These are phyloP conservation scores for Pisolithus tinctorius DNA, from an alignment of 768 basidiomycete genomes.

Conservation along the genomic window DNA sequence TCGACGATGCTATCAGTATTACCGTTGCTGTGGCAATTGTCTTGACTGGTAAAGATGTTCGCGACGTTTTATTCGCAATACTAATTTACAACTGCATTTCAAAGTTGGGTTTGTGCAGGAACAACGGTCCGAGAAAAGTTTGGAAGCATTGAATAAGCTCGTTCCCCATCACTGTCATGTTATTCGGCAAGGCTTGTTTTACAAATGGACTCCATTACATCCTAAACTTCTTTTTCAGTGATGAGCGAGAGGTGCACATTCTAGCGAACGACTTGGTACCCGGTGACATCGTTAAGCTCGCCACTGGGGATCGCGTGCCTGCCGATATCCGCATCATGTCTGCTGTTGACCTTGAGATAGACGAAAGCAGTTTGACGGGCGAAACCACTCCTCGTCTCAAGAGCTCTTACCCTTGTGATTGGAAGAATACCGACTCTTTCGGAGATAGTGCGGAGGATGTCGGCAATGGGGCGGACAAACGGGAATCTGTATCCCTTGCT, in stretches of 20 bases:
- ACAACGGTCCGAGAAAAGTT: slow-evolving; percentile 86
- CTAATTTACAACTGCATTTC: background rate
- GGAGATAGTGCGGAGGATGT: background rate
- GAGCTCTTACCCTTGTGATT: slow-evolving; percentile 46
- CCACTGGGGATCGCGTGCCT: slow-evolving; percentile 89
- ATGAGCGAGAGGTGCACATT: slow-evolving; percentile 64
- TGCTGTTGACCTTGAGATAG: slow-evolving; percentile 86
- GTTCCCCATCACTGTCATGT: slow-evolving; percentile 97
- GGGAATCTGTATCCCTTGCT: slow-evolving; percentile 52
- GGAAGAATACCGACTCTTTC: slow-evolving; percentile 25
- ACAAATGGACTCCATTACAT: background rate
- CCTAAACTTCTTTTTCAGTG: slow-evolving; percentile 6
- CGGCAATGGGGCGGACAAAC: slow-evolving; percentile 28
- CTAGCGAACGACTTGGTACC: slow-evolving; percentile 97
- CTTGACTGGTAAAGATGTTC: slow-evolving; percentile 61
- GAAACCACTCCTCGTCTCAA: slow-evolving; percentile 83
- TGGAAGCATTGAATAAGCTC: slow-evolving; percentile 93
- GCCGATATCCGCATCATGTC: slow-evolving; percentile 83
- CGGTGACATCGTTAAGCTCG: slow-evolving; percentile 85
- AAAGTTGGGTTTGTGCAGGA: slow-evolving; percentile 93
- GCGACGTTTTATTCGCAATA: background rate
- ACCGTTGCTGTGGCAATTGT: slow-evolving; percentile 90
- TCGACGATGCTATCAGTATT: slow-evolving; percentile 92
- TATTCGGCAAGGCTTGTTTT: slow-evolving; percentile 40
- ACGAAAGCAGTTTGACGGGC: slow-evolving; percentile 92